These are phyloP conservation scores for Hygrophoropsis aurantiaca DNA, from an alignment of 768 basidiomycete genomes.

Conservation along the genomic window DNA sequence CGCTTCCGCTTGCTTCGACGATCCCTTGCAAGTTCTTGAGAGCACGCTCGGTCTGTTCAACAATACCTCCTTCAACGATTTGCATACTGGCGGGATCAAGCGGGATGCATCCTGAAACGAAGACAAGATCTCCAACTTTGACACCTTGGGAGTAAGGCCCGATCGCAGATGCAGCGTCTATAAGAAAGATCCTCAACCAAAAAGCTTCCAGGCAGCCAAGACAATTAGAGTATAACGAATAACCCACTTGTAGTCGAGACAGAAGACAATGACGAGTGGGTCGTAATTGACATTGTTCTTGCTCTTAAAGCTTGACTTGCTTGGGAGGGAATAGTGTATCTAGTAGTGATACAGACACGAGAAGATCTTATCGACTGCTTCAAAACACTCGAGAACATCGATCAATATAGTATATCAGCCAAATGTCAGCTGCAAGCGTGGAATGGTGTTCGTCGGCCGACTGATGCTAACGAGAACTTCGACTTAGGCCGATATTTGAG, in stretches of 20 bases:
- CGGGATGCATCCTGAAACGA: conserved; percentile 87
- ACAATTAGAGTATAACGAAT: background rate
- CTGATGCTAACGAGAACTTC: too few species aligned
- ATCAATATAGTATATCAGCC: background rate
- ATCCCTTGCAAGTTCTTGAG: conserved; percentile 85
- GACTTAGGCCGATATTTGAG: too few species aligned
- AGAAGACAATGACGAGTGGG: conserved; percentile 34
- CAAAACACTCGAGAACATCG: background rate
- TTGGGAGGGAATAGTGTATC: background rate
- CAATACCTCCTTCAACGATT: conserved; percentile 73
- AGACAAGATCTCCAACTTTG: conserved; percentile 81
- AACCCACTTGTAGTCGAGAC: conserved; percentile 34
- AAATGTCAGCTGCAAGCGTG: background rate
- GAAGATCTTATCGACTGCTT: conserved; percentile 2
- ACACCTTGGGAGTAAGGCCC: conserved; percentile 90
- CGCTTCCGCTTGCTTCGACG: conserved; percentile 79
- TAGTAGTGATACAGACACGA: background rate
- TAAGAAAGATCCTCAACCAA: background rate
- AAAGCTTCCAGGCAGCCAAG: background rate
- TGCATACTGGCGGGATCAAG: conserved; percentile 71
- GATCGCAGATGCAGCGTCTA: conserved; percentile 77
- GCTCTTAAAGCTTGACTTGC: background rate
- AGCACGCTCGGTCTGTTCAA: conserved; percentile 79
- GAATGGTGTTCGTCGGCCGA: background rate
- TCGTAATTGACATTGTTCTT: conserved; percentile 29